These are phyloP conservation scores for Truncatella angustata DNA, from an alignment of 2,329 filamentous ascomycete genomes.

Conservation along the genomic window DNA sequence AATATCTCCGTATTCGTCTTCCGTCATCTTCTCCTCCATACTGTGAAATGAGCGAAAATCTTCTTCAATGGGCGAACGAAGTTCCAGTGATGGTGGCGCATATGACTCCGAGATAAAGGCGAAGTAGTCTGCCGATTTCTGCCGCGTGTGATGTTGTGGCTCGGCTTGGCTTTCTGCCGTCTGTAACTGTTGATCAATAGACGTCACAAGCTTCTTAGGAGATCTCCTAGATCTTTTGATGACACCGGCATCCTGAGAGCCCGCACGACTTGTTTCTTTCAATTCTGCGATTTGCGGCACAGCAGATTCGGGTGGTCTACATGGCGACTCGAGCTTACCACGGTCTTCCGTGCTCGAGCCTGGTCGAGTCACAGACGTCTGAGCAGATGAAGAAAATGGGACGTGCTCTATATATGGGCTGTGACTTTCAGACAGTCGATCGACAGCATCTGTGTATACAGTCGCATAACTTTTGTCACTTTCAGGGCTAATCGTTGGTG, in stretches of 20 bases:
- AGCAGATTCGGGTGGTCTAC: neutral
- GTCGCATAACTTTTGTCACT: conserved; percentile 7
- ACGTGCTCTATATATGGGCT: conserved; percentile 19
- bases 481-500: neutral
- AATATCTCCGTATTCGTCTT: conserved; percentile 14
- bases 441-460: conserved; percentile 2
- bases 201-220: neutral
- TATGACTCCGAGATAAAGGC: conserved; percentile 28
- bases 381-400: conserved; percentile 19
- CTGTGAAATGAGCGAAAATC: conserved; percentile 18
- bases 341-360: neutral
- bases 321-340: neutral
- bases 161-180: neutral
- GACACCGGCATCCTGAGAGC: too few species aligned
- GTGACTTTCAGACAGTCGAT: conserved; percentile 8
- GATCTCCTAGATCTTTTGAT: too few species aligned
- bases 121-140: conserved; percentile 27
- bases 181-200: neutral
- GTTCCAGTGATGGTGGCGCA: conserved; percentile 24
- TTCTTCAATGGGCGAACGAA: conserved; percentile 19
- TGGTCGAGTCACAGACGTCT: neutral
- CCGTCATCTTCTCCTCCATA: conserved; percentile 18
- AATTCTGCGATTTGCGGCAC: neutral
- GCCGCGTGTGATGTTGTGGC: conserved; percentile 1
- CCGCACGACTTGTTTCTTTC: neutral